Conservation (phyloP, 768 basidiomycete genomes). For the Pleurotus tuoliensis region DNA sequence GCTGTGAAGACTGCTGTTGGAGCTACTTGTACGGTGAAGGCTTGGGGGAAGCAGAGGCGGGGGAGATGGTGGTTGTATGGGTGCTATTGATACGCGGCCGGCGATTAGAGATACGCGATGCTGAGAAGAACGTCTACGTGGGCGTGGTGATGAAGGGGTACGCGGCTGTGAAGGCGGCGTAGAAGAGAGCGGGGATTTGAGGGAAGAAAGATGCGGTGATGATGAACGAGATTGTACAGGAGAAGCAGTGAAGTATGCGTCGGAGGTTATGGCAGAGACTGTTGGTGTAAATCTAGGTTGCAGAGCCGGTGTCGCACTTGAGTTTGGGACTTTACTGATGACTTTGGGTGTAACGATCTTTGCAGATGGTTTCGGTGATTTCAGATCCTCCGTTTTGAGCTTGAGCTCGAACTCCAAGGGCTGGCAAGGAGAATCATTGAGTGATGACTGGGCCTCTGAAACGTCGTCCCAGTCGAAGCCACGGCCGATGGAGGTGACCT, state of each 20-base stretch:
- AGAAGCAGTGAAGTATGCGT: slow-evolving; percentile 26
- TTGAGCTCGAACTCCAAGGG: slow-evolving; percentile 19
- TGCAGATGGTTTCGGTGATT: slow-evolving; percentile 5
- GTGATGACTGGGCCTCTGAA: slow-evolving; percentile 19
- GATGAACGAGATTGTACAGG: slow-evolving; percentile 30
- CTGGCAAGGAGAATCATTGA: slow-evolving; percentile 10
- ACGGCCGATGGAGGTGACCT: slow-evolving; percentile 79
- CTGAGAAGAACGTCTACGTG: slow-evolving; percentile 76
- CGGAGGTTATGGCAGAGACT: slow-evolving; percentile 22
- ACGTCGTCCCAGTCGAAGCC: slow-evolving; percentile 72
- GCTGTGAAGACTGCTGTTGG: slow-evolving; percentile 56
- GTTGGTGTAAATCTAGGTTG: slow-evolving; percentile 25
- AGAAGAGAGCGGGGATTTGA: slow-evolving; percentile 17
- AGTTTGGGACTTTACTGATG: slow-evolving; percentile 6
- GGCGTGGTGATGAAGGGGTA: slow-evolving; percentile 57
- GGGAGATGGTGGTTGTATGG: slow-evolving; percentile 69
- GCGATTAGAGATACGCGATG: slow-evolving; percentile 83
- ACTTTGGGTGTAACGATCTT: slow-evolving; percentile 8
- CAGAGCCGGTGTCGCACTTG: slow-evolving; percentile 14
- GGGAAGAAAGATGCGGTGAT: slow-evolving; percentile 19
- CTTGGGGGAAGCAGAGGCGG: slow-evolving; percentile 57
- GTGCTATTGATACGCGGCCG: slow-evolving; percentile 74
- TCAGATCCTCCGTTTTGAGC: slow-evolving; percentile 8
- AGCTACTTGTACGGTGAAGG: slow-evolving; percentile 59
- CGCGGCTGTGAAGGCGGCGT: slow-evolving; percentile 22